These are phyloP conservation scores for Termitomyces sp. DNA, from an alignment of 768 basidiomycete species.

Conservation along the genomic window DNA sequence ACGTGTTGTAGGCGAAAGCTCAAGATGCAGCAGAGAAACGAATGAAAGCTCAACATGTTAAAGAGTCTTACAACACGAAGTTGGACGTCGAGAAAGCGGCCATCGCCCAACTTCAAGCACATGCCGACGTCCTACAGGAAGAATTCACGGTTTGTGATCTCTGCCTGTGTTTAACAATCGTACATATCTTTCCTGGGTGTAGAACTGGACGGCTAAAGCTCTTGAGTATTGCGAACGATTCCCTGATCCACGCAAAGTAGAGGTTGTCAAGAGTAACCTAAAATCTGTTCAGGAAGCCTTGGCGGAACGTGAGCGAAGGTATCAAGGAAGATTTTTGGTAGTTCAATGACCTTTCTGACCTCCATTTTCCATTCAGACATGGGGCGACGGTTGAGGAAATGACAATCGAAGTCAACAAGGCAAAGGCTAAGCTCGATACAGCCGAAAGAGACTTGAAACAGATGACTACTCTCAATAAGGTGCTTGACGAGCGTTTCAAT, in stretches of 20 bases:
- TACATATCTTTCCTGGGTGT: background rate
- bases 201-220: slow-evolving; percentile 68
- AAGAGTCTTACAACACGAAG: slow-evolving; percentile 47
- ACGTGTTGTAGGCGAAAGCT: slow-evolving; percentile 37
- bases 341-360: slow-evolving; percentile 1
- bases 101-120: slow-evolving; percentile 39
- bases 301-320: slow-evolving; percentile 63
- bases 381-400: slow-evolving; percentile 78
- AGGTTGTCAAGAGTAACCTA: slow-evolving; percentile 54
- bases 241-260: slow-evolving; percentile 51
- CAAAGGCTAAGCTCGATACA: slow-evolving; percentile 51
- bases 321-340: slow-evolving; percentile 10
- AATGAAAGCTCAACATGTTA: slow-evolving; percentile 42
- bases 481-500: slow-evolving; percentile 21
- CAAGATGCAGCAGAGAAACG: slow-evolving; percentile 44
- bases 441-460: slow-evolving; percentile 61
- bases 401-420: slow-evolving; percentile 62
- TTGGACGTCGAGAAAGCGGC: slow-evolving; percentile 42
- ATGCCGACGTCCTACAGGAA: slow-evolving; percentile 45
- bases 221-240: slow-evolving; percentile 54
- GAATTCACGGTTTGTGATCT: slow-evolving; percentile 53
- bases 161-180: background rate
- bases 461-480: slow-evolving; percentile 63
- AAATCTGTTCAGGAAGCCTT: slow-evolving; percentile 61
- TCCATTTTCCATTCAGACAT: slow-evolving; percentile 37